phyloP scores from a whole-genome alignment of 257 asterid genomes.

The Agastache rugosa region DNA sequence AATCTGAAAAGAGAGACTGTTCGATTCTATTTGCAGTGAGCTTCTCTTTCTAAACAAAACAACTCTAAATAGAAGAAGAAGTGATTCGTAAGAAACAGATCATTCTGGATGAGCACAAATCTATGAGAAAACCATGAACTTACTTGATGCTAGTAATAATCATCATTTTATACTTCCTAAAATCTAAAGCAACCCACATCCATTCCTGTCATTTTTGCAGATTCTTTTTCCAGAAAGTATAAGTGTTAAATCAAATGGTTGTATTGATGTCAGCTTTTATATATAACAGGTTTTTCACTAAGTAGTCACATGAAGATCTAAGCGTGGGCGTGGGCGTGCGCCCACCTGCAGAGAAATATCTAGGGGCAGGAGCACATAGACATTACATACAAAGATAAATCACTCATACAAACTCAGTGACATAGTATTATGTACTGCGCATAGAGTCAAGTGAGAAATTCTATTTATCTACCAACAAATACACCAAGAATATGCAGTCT shows the following conservation, averaged over 20 bases:
- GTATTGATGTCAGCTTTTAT: neutral
- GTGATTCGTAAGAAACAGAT: neutral
- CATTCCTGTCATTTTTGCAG: neutral
- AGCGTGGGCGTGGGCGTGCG: neutral
- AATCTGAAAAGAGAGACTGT: neutral
- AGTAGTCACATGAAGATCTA: neutral
- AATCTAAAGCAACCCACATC: neutral
- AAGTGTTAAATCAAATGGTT: too few species aligned
- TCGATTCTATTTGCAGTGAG: neutral
- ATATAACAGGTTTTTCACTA: neutral
- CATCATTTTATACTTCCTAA: neutral
- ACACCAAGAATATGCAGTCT: neutral
- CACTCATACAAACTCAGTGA: too few species aligned
- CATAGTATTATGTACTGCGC: neutral
- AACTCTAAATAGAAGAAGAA: neutral
- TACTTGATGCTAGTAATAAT: neutral
- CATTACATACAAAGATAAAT: neutral
- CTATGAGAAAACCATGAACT: neutral
- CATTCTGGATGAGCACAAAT: neutral
- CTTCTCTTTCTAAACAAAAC: neutral
- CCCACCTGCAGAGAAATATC: neutral
- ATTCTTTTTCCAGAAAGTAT: neutral
- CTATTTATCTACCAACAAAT: neutral
- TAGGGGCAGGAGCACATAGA: neutral
- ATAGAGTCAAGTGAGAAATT: neutral